Percentiles rank a stretch among this genome's conserved stretches.
phyloP scores from a whole-genome alignment of 2,329 filamentous ascomycete genomes.

The Trichoderma pleuroti region DNA sequence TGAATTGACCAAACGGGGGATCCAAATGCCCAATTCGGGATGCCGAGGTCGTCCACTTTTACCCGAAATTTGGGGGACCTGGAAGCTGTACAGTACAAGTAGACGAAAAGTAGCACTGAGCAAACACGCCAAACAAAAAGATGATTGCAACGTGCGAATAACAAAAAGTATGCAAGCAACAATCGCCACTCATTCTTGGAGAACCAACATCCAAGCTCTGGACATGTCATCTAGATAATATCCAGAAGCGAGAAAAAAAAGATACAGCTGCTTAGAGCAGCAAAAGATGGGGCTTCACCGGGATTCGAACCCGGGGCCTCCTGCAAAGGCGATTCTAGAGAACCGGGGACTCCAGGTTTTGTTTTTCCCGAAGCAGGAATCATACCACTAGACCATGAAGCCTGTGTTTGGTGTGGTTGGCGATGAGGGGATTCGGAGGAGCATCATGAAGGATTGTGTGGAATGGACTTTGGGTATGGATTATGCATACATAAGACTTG shows the following conservation, averaged over 20 bases:
- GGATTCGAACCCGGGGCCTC: slow-evolving; percentile 26
- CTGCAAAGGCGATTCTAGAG: slow-evolving; percentile 23
- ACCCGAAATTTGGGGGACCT: background rate
- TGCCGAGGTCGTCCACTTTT: slow-evolving; percentile 15
- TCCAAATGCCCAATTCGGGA: background rate
- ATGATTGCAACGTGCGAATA: background rate
- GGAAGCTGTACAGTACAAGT: background rate
- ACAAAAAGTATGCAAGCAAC: background rate
- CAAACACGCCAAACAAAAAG: background rate
- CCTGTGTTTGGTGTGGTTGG: background rate
- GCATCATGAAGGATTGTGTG: background rate
- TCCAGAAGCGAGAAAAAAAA: background rate
- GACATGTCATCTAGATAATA: too few relatives aligned
- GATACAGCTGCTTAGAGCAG: background rate
- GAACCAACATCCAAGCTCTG: background rate
- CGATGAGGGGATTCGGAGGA: background rate
- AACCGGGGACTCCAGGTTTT: slow-evolving; percentile 21
- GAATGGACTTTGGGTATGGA: accelerated
- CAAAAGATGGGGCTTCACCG: slow-evolving; percentile 22
- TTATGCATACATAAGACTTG: background rate
- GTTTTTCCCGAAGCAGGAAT: slow-evolving; percentile 18
- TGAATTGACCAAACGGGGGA: background rate
- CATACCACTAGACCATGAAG: slow-evolving; percentile 19
- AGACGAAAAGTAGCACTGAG: background rate
- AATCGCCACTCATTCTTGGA: background rate